phyloP scores from a whole-genome alignment of 495 filamentous ascomycete genomes.

The Niebla homalea region DNA sequence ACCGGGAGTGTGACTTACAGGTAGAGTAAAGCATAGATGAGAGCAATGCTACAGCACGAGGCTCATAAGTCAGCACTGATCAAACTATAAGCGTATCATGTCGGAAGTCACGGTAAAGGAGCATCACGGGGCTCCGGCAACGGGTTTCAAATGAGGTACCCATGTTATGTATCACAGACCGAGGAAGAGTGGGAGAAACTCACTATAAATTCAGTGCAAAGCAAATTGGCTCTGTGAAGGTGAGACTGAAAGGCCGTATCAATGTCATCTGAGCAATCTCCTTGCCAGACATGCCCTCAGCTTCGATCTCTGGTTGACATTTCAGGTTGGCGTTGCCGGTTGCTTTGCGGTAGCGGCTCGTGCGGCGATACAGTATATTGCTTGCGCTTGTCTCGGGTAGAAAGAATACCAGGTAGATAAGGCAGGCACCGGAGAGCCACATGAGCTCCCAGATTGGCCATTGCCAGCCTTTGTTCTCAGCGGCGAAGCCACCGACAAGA shows the following conservation, averaged over 20 bases:
- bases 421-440: constrained; percentile 52
- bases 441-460: constrained; percentile 67
- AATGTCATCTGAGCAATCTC: constrained; percentile 72
- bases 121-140: too few relatives aligned
- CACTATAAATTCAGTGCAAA: constrained; percentile 22
- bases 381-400: constrained; percentile 72
- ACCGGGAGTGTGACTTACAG: constrained; percentile 40
- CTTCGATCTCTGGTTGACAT: constrained; percentile 77
- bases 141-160: too few relatives aligned
- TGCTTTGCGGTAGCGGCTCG: constrained; percentile 53
- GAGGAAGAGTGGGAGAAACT: too few relatives aligned
- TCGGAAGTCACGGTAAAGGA: too few relatives aligned
- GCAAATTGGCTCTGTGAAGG: constrained; percentile 32
- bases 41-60: constrained; percentile 9
- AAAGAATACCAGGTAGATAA: constrained; percentile 46
- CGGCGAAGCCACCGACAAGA: constrained; percentile 66
- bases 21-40: constrained; percentile 31
- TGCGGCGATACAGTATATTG: constrained; percentile 60
- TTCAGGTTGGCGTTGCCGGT: constrained; percentile 62
- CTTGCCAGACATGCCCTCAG: constrained; percentile 65
- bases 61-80: too few relatives aligned
- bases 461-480: constrained; percentile 58
- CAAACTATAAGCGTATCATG: too few relatives aligned
- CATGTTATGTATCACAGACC: too few relatives aligned
- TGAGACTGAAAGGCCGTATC: constrained; percentile 32